Evolutionary conservation across 2,329 filamentous ascomycete genomes (phyloP).

Genomic region (Tolypocladium sp.): DNA sequence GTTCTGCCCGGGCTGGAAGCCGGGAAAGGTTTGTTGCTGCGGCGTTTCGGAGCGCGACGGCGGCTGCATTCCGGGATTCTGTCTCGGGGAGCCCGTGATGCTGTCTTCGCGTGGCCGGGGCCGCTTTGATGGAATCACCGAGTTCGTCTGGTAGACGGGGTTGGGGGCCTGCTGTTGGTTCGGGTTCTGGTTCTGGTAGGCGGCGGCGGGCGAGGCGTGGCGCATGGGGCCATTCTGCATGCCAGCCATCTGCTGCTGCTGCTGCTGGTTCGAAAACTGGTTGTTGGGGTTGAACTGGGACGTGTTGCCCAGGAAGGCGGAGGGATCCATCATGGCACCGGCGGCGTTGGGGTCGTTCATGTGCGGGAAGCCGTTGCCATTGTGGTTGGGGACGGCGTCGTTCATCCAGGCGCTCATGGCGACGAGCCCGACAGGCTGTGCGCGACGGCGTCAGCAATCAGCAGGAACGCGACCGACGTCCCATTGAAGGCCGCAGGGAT

Average conservation of each 20-base stretch:
- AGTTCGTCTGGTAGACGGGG: slow-evolving; percentile 72
- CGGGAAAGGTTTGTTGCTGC: slow-evolving; percentile 64
- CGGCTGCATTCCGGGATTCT: slow-evolving; percentile 63
- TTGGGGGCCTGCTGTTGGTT: slow-evolving; percentile 8
- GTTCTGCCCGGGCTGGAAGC: slow-evolving; percentile 58
- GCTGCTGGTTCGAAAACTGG: slow-evolving; percentile 42
- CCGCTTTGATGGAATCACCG: slow-evolving; percentile 84
- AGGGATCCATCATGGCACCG: slow-evolving; percentile 55
- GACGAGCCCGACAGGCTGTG: slow-evolving; percentile 35
- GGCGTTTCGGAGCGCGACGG: slow-evolving; percentile 89
- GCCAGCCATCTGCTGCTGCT: slow-evolving; percentile 37
- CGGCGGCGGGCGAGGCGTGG: slow-evolving; percentile 59
- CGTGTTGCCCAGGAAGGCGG: slow-evolving; percentile 51
- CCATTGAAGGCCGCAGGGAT: slow-evolving; percentile 28
- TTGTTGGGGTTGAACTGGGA: slow-evolving; percentile 50
- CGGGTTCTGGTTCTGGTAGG: slow-evolving; percentile 49
- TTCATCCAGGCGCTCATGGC: slow-evolving; percentile 69
- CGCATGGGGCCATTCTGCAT: slow-evolving; percentile 81
- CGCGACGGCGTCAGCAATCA: slow-evolving; percentile 35
- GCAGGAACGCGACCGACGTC: slow-evolving; percentile 26
- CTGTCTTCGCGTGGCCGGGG: slow-evolving; percentile 75
- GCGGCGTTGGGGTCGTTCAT: slow-evolving; percentile 52
- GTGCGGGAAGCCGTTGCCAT: slow-evolving; percentile 60
- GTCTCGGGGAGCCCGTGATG: slow-evolving; percentile 71
- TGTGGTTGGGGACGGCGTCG: slow-evolving; percentile 60